Percentiles rank a stretch among this genome's conserved stretches.
These are phyloP conservation scores for Angomonas deanei DNA, from an alignment of 208 protist species.

Conservation along the genomic window DNA sequence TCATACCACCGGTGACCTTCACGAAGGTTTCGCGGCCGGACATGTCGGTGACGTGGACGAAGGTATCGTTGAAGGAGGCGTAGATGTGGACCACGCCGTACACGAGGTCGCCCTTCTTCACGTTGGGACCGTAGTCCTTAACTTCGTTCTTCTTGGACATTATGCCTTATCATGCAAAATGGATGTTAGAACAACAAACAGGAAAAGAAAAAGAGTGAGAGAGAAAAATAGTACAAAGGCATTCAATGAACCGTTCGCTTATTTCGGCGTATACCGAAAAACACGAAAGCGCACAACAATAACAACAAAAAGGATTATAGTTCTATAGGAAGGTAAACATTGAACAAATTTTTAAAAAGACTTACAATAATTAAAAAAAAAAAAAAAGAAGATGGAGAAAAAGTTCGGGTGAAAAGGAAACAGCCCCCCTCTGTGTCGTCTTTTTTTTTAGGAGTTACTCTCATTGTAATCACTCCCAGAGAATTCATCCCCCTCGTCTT, in stretches of 20 bases:
- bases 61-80: slow-evolving; percentile 99
- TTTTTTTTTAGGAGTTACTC: no score
- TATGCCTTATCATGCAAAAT: neutral
- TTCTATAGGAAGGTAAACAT: no score
- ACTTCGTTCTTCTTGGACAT: slow-evolving; percentile 88
- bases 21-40: slow-evolving; percentile 98
- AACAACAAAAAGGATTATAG: no score
- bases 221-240: no score
- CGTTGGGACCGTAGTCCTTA: slow-evolving; percentile 89
- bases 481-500: slow-evolving; percentile 31
- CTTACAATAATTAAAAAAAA: no score
- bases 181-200: slow-evolving; percentile 5
- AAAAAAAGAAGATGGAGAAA: no score
- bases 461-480: no score
- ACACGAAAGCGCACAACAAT: no score
- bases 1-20: slow-evolving; percentile 99
- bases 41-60: slow-evolving; percentile 99
- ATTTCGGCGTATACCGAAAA: neutral
- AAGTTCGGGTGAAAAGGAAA: slow-evolving; percentile 6
- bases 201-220: slow-evolving; percentile 8
- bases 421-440: no score
- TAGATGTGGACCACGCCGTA: slow-evolving; percentile 99
- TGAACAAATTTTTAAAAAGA: no score
- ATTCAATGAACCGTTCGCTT: no score
- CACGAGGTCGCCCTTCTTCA: slow-evolving; percentile 84